phyloP scores from a whole-genome alignment of 1,139 yeast species.

The Zygoascus sp. region DNA sequence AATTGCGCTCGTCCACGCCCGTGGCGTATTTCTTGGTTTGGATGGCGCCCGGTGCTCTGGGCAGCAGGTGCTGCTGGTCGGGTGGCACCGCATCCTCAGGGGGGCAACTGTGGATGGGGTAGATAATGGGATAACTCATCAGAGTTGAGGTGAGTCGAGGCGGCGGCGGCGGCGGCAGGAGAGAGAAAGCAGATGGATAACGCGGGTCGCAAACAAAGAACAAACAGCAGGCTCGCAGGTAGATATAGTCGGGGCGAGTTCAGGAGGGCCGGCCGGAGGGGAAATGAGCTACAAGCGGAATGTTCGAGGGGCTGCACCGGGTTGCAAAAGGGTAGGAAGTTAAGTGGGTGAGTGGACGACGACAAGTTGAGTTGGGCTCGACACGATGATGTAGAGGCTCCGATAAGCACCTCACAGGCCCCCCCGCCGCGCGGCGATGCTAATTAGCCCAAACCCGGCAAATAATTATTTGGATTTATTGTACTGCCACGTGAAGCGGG shows the following conservation, averaged over 20 bases:
- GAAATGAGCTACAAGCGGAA: too few species aligned
- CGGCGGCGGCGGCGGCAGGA: not conserved
- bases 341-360: not conserved
- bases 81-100: conserved; percentile 9
- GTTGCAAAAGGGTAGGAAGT: not conserved
- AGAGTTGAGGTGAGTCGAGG: not conserved
- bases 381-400: conserved; percentile 1
- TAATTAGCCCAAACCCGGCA: not conserved
- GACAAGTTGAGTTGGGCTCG: not conserved
- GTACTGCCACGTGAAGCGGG: conserved; percentile 1
- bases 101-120: conserved; percentile 11
- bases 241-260: too few species aligned
- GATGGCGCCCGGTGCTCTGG: conserved; percentile 2
- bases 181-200: too few species aligned
- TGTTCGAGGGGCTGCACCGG: too few species aligned
- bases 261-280: too few species aligned
- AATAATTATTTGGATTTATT: not conserved
- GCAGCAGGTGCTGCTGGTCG: conserved; percentile 3
- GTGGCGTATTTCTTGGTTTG: conserved; percentile 57
- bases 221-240: not conserved
- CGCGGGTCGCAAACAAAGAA: too few species aligned
- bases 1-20: conserved; percentile 66
- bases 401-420: not conserved
- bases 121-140: conserved; percentile 8
- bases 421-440: not conserved